phyloP scores from a whole-genome alignment of 2,329 filamentous ascomycete species.

The Beauveria caledonica region DNA sequence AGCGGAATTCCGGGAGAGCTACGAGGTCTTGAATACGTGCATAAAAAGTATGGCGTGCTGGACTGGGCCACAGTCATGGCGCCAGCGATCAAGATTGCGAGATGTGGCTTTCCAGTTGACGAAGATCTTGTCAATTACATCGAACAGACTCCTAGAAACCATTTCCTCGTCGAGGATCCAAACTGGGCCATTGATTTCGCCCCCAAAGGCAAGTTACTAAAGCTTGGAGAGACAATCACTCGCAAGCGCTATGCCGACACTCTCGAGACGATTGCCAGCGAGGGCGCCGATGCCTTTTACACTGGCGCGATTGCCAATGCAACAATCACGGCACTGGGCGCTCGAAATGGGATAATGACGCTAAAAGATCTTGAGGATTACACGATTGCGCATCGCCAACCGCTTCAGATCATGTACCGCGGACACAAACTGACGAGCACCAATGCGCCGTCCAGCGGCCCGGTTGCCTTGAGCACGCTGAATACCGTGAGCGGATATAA shows the following conservation, averaged over 20 bases:
- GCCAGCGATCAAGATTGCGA: conserved; percentile 64
- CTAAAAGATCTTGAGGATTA: conserved; percentile 66
- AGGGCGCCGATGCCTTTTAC: conserved; percentile 64
- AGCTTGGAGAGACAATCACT: conserved; percentile 65
- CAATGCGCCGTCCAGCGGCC: conserved; percentile 65
- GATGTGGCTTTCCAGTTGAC: conserved; percentile 63
- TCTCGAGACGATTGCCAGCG: conserved; percentile 57
- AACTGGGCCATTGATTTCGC: conserved; percentile 81
- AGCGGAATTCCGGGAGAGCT: conserved; percentile 63
- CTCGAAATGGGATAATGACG: conserved; percentile 67
- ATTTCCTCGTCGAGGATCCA: conserved; percentile 63
- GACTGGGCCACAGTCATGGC: conserved; percentile 59
- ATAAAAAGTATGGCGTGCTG: conserved; percentile 56
- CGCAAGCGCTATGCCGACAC: conserved; percentile 67
- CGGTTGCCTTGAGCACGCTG: conserved; percentile 61
- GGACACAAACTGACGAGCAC: conserved; percentile 61
- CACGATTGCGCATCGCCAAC: conserved; percentile 53
- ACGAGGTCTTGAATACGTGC: conserved; percentile 65
- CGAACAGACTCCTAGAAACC: conserved; percentile 35
- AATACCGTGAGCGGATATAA: conserved; percentile 69
- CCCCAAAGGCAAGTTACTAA: conserved; percentile 58
- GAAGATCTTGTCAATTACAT: conserved; percentile 67
- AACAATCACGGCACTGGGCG: conserved; percentile 58
- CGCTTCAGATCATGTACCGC: conserved; percentile 55
- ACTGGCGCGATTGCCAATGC: conserved; percentile 58